phyloP scores from a whole-genome alignment of 257 asterid genomes.

The Przewalskia tangutica region DNA sequence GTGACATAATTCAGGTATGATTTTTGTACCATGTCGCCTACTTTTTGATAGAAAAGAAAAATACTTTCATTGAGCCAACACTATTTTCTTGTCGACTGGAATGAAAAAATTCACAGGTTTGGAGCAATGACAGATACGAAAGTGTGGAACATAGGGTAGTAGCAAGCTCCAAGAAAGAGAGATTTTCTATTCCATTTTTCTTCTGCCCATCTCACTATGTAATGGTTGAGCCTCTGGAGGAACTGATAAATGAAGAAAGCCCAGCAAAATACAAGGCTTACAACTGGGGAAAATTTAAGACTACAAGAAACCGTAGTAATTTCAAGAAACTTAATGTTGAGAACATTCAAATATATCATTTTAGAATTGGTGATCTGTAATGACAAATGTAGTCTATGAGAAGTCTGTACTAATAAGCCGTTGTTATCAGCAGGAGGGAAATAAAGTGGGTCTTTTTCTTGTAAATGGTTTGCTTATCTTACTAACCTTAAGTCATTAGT shows the following conservation, averaged over 20 bases:
- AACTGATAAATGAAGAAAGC: constrained; percentile 24
- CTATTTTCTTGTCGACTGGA: not conserved
- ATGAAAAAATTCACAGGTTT: constrained; percentile 23
- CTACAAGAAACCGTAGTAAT: constrained; percentile 42
- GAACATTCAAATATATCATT: constrained; percentile 56
- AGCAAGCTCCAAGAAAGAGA: constrained; percentile 46
- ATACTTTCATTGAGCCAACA: not conserved
- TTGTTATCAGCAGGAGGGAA: not conserved
- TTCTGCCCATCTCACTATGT: constrained; percentile 43
- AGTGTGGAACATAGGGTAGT: constrained; percentile 74
- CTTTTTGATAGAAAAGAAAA: not conserved
- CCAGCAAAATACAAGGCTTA: constrained; percentile 42
- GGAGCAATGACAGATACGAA: constrained; percentile 66
- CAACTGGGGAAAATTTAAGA: constrained; percentile 52
- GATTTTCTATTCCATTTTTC: constrained; percentile 57
- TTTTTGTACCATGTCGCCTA: not conserved
- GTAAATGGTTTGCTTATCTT: not conserved
- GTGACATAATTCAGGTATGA: constrained; percentile 57
- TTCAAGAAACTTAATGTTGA: constrained; percentile 51
- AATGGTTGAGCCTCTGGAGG: constrained; percentile 51
- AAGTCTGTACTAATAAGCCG: not conserved
- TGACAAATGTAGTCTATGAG: not conserved
- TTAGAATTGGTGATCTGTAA: constrained; percentile 18
- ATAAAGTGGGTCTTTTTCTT: not conserved
- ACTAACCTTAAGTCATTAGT: not conserved